Percentiles rank a stretch among this genome's conserved stretches.
phyloP scores from a whole-genome alignment of 192 early-diverging fungal species.

The Allomyces macrogynus region DNA sequence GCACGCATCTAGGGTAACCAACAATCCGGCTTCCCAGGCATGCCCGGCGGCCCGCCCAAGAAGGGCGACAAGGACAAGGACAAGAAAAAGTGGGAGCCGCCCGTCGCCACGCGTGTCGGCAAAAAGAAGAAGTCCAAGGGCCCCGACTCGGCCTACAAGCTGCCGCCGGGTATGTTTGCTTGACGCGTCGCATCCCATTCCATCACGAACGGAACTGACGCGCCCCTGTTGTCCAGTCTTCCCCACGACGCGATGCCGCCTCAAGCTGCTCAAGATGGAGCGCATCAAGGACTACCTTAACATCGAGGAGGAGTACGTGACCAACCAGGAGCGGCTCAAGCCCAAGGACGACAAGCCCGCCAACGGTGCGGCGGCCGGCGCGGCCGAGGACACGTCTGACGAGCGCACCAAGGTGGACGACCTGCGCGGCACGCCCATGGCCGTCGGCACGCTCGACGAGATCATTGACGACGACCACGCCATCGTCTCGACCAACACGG shows the following conservation, averaged over 20 bases:
- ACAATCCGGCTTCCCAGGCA: slow-evolving; percentile 54
- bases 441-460: slow-evolving; percentile 87
- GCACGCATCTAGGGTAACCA: slow-evolving; percentile 49
- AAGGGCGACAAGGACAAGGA: slow-evolving; percentile 42
- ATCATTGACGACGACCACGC: slow-evolving; percentile 99
- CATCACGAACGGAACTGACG: not conserved
- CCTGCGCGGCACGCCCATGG: slow-evolving; percentile 91
- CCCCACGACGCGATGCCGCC: slow-evolving; percentile 87
- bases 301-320: slow-evolving; percentile 98
- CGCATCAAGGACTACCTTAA: slow-evolving; percentile 96
- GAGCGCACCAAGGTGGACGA: slow-evolving; percentile 88
- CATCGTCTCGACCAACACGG: slow-evolving; percentile 78
- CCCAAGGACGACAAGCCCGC: slow-evolving; percentile 78
- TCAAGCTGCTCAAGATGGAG: slow-evolving; percentile 93
- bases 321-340: slow-evolving; percentile 94
- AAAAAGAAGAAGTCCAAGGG: slow-evolving; percentile 92
- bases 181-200: not conserved
- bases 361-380: not conserved
- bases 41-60: slow-evolving; percentile 38
- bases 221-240: slow-evolving; percentile 46
- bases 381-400: slow-evolving; percentile 33
- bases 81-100: slow-evolving; percentile 98
- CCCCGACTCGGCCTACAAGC: slow-evolving; percentile 70
- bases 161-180: slow-evolving; percentile 55
- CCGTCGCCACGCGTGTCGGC: slow-evolving; percentile 92